A percentile compares a stretch with the other conserved stretches of the same genome.
phyloP scores from a whole-genome alignment of 73 alveolate species.

The Stentor roeselii region DNA sequence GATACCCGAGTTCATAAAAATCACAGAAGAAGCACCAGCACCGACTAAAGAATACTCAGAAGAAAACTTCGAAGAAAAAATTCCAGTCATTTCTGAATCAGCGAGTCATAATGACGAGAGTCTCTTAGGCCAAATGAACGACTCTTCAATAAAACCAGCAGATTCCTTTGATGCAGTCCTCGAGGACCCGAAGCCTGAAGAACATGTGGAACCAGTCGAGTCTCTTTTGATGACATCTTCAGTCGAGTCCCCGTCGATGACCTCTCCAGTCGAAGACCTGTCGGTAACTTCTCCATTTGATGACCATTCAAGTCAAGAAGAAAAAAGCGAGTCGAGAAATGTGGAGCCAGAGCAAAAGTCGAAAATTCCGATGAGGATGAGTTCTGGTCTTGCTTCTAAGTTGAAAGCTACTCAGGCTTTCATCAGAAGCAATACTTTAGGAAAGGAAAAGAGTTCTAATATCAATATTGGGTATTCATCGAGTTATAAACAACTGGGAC shows the following conservation, averaged over 20 bases:
- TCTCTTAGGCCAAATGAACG: background rate
- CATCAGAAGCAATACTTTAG: too few species aligned
- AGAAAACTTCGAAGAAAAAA: background rate
- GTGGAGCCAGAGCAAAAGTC: background rate
- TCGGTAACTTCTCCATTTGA: background rate
- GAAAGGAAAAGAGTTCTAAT: too few species aligned
- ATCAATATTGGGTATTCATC: too few species aligned
- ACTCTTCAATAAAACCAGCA: too few species aligned
- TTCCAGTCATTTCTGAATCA: background rate
- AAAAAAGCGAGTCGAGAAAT: background rate
- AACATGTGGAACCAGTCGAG: background rate
- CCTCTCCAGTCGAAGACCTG: background rate
- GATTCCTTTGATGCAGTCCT: too few species aligned
- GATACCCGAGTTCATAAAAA: too few species aligned
- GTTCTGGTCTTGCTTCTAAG: too few species aligned
- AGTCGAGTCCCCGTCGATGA: background rate
- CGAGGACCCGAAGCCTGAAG: background rate
- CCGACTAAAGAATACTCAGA: background rate
- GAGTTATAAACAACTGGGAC: too few species aligned
- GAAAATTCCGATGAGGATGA: background rate
- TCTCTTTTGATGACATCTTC: background rate
- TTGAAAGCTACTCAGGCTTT: too few species aligned
- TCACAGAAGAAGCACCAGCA: background rate
- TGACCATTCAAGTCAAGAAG: background rate
- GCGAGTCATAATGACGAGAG: background rate